phyloP scores from a whole-genome alignment of 257 asterid genomes.

The Solanum megistacrolobum region DNA sequence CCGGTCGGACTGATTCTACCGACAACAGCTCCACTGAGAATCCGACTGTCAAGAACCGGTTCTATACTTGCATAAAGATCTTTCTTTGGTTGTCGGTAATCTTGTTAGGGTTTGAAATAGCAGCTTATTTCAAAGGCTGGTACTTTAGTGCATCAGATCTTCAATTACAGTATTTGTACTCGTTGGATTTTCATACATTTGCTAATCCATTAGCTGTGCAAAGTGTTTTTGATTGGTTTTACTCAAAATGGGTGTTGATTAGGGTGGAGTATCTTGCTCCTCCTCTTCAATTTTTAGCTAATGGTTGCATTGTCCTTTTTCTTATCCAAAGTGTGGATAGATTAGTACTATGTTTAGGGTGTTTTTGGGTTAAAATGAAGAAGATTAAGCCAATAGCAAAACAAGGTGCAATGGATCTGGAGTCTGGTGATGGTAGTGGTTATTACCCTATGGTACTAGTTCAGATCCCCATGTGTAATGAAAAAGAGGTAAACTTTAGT shows the following conservation, averaged over 20 bases:
- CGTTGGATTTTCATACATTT: constrained; percentile 10
- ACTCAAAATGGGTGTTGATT: constrained; percentile 66
- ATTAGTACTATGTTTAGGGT: constrained; percentile 71
- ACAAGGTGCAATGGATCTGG: constrained; percentile 49
- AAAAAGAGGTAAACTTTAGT: constrained; percentile 57
- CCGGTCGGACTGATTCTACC: constrained; percentile 72
- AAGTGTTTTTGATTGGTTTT: constrained; percentile 55
- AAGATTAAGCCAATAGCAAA: constrained; percentile 66
- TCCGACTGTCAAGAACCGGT: constrained; percentile 26
- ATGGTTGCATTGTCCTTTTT: constrained; percentile 66
- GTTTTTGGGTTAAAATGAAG: constrained; percentile 62
- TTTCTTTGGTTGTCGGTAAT: constrained; percentile 53
- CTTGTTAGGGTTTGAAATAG: constrained; percentile 55
- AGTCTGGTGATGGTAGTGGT: constrained; percentile 48
- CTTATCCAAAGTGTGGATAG: constrained; percentile 83
- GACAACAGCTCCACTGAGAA: not conserved
- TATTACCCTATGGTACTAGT: constrained; percentile 93
- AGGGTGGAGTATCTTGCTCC: constrained; percentile 96
- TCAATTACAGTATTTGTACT: constrained; percentile 39
- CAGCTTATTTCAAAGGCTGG: constrained; percentile 86
- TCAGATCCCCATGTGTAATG: constrained; percentile 99
- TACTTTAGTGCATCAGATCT: constrained; percentile 58
- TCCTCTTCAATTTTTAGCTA: constrained; percentile 70
- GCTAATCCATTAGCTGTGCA: constrained; percentile 37
- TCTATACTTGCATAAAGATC: constrained; percentile 49